Evolutionary conservation across 2,329 filamentous ascomycete genomes (phyloP).

Genomic region (Alternaria longipes): DNA sequence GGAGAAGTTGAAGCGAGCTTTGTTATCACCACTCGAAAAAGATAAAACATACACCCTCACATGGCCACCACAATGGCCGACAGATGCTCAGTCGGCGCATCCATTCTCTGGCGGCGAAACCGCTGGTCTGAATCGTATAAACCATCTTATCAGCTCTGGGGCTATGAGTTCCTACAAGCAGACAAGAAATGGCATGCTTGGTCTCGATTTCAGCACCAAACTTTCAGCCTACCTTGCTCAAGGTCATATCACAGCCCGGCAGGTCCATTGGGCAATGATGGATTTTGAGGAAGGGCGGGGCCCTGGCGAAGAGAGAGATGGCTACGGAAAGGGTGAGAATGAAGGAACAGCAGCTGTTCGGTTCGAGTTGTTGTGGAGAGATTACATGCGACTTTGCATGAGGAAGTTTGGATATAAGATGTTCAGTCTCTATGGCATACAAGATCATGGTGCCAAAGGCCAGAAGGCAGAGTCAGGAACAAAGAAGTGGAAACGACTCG

Average conservation of each 20-base stretch:
- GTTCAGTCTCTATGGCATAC: constrained; percentile 72
- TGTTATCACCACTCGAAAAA: constrained; percentile 67
- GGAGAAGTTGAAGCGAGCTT: constrained; percentile 61
- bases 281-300: constrained; percentile 72
- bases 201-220: constrained; percentile 77
- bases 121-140: constrained; percentile 66
- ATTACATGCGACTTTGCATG: constrained; percentile 81
- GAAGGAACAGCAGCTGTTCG: constrained; percentile 74
- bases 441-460: constrained; percentile 37
- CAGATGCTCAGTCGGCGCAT: constrained; percentile 66
- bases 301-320: constrained; percentile 44
- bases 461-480: constrained; percentile 52
- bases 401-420: constrained; percentile 73
- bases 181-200: constrained; percentile 76
- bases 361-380: constrained; percentile 77
- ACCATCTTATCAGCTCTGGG: constrained; percentile 68
- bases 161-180: constrained; percentile 72
- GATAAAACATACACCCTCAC: constrained; percentile 56
- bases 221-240: constrained; percentile 77
- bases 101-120: constrained; percentile 75
- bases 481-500: constrained; percentile 44
- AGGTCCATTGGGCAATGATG: constrained; percentile 74
- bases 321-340: constrained; percentile 76
- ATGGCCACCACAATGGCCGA: constrained; percentile 63
- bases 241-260: constrained; percentile 76